Evolutionary conservation across 495 filamentous ascomycete species (phyloP).

Genomic region (Penicillium taxi): DNA sequence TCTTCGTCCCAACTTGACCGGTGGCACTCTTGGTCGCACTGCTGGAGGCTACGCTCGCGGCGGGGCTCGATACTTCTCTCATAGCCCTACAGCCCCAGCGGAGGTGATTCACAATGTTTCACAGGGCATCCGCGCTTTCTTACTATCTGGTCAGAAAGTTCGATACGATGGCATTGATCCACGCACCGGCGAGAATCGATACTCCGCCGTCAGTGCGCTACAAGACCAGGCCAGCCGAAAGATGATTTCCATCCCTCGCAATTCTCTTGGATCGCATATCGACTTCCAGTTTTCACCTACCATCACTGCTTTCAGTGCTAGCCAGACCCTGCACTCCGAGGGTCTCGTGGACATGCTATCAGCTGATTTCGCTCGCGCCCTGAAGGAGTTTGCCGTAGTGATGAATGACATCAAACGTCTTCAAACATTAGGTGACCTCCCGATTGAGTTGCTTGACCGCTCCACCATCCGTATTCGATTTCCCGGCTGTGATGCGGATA

Average conservation of each 20-base stretch:
- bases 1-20: constrained; percentile 85
- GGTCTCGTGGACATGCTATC: constrained; percentile 78
- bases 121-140: constrained; percentile 80
- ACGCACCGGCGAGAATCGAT: constrained; percentile 65
- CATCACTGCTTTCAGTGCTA: constrained; percentile 68
- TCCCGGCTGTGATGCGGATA: constrained; percentile 77
- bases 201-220: constrained; percentile 57
- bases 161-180: constrained; percentile 69
- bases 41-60: constrained; percentile 79
- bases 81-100: constrained; percentile 72
- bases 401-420: constrained; percentile 76
- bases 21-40: constrained; percentile 74
- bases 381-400: constrained; percentile 73
- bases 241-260: constrained; percentile 45
- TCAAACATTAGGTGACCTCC: constrained; percentile 69
- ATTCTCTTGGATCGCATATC: constrained; percentile 65
- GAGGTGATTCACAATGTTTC: constrained; percentile 95
- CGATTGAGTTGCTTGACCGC: constrained; percentile 57
- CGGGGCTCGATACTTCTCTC: constrained; percentile 80
- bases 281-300: constrained; percentile 84
- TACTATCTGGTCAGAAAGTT: constrained; percentile 76
- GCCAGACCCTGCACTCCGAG: constrained; percentile 59
- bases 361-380: constrained; percentile 77
- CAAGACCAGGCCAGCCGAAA: constrained; percentile 61
- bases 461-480: constrained; percentile 74